phyloP scores from a whole-genome alignment of 148 eudicot species.

The Talinum fruticosum region DNA sequence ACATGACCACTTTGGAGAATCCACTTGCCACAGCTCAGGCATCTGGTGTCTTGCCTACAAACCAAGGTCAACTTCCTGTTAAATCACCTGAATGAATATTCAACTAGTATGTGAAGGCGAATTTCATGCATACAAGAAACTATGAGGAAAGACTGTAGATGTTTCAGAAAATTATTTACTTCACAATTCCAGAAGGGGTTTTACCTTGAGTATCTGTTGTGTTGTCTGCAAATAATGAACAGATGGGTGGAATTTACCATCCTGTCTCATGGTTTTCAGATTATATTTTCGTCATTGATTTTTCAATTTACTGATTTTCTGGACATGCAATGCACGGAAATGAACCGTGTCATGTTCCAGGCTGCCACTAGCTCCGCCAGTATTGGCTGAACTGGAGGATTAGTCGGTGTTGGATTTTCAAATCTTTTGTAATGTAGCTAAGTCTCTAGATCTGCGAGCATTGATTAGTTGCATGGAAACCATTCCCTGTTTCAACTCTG shows the following conservation, averaged over 20 bases:
- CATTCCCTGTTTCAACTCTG: neutral
- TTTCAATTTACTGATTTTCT: too few species aligned
- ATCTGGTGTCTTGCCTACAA: constrained; percentile 17
- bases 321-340: too few species aligned
- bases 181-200: neutral
- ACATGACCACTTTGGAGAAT: constrained; percentile 13
- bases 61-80: constrained; percentile 27
- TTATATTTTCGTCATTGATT: too few species aligned
- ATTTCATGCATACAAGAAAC: neutral
- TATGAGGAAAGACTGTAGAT: neutral
- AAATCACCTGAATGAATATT: neutral
- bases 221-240: neutral
- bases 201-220: neutral
- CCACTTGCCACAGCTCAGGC: constrained; percentile 18
- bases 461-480: neutral
- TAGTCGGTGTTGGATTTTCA: too few species aligned
- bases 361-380: too few species aligned
- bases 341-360: too few species aligned
- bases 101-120: neutral
- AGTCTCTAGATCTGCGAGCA: neutral
- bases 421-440: too few species aligned
- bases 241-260: neutral
- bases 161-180: neutral
- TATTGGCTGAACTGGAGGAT: too few species aligned
- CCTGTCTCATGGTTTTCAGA: neutral